These are phyloP conservation scores for Teunomyces stri DNA, from an alignment of 805 yeast genomes.

Conservation along the genomic window DNA sequence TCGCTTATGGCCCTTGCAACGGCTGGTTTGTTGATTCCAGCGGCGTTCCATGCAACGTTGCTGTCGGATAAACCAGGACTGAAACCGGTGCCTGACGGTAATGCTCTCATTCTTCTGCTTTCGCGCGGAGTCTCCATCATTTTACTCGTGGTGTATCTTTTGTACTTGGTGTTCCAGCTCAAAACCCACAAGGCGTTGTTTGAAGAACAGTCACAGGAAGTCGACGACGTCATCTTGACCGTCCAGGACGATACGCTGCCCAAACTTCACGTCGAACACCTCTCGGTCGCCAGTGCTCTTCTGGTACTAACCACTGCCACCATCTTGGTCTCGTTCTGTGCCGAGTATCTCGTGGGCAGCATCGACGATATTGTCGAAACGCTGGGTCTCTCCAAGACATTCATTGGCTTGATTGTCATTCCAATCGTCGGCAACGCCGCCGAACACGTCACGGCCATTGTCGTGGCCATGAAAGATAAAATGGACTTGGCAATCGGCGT, in stretches of 20 bases:
- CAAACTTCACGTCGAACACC: slow-evolving; percentile 29
- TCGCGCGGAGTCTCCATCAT: slow-evolving; percentile 86
- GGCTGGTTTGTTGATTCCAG: slow-evolving; percentile 87
- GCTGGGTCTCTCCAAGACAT: slow-evolving; percentile 89
- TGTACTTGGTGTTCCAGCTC: slow-evolving; percentile 84
- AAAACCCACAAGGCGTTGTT: slow-evolving; percentile 79
- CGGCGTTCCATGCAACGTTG: slow-evolving; percentile 87
- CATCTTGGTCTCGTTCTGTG: slow-evolving; percentile 79
- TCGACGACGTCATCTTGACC: slow-evolving; percentile 38
- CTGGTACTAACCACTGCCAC: slow-evolving; percentile 62
- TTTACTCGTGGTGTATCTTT: slow-evolving; percentile 68
- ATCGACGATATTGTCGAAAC: slow-evolving; percentile 84
- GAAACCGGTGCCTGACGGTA: slow-evolving; percentile 19
- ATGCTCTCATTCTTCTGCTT: slow-evolving; percentile 59
- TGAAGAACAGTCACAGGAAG: slow-evolving; percentile 44
- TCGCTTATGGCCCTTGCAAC: slow-evolving; percentile 89
- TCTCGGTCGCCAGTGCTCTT: slow-evolving; percentile 56
- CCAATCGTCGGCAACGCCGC: slow-evolving; percentile 99
- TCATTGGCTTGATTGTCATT: slow-evolving; percentile 87
- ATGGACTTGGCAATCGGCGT: slow-evolving; percentile 98
- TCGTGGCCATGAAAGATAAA: slow-evolving; percentile 92
- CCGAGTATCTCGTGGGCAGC: slow-evolving; percentile 90
- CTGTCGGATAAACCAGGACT: slow-evolving; percentile 43
- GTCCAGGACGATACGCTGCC: slow-evolving; percentile 18
- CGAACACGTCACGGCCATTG: slow-evolving; percentile 94